These are phyloP conservation scores for Aspergillus chevalieri DNA, from an alignment of 2,329 filamentous ascomycete species.

Conservation along the genomic window DNA sequence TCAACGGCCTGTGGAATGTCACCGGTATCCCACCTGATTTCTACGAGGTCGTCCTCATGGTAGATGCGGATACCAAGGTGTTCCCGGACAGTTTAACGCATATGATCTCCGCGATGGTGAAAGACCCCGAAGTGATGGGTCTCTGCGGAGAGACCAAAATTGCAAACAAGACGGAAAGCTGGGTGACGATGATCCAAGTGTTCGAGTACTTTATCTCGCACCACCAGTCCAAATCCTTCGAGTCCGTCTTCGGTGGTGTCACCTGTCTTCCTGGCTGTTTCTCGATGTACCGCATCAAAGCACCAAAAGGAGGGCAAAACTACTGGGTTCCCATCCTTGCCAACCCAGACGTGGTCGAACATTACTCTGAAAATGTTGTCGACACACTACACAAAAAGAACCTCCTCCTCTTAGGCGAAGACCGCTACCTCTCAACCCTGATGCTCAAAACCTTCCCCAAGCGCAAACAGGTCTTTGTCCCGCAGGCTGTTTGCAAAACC, in stretches of 20 bases:
- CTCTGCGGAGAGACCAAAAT: constrained; percentile 99
- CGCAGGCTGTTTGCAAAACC: constrained; percentile 97
- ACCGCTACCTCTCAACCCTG: constrained; percentile 90
- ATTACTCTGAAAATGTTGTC: constrained; percentile 98
- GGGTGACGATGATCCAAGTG: constrained; percentile 97
- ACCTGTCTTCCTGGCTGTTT: constrained; percentile 98
- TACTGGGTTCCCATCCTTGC: constrained; percentile 99
- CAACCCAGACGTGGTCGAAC: constrained; percentile 96
- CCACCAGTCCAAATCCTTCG: constrained; percentile 93
- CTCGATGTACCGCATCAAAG: constrained; percentile 99
- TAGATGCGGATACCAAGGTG: constrained; percentile 97
- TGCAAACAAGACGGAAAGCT: constrained; percentile 90
- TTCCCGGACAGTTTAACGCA: constrained; percentile 97
- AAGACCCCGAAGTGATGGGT: constrained; percentile 98
- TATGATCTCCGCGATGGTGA: constrained; percentile 99
- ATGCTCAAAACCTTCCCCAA: constrained; percentile 99
- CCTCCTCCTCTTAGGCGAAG: constrained; percentile 80
- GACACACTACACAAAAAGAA: constrained; percentile 99
- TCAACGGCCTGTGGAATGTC: constrained; percentile 97
- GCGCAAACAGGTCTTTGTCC: constrained; percentile 96
- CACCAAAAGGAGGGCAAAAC: constrained; percentile 95
- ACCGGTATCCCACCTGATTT: constrained; percentile 97
- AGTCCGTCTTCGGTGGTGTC: constrained; percentile 97
- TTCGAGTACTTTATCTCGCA: constrained; percentile 99
- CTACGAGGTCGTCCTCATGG: constrained; percentile 97